Conservation (phyloP, 257 asterid species). For the Rehmannia glutinosa region DNA sequence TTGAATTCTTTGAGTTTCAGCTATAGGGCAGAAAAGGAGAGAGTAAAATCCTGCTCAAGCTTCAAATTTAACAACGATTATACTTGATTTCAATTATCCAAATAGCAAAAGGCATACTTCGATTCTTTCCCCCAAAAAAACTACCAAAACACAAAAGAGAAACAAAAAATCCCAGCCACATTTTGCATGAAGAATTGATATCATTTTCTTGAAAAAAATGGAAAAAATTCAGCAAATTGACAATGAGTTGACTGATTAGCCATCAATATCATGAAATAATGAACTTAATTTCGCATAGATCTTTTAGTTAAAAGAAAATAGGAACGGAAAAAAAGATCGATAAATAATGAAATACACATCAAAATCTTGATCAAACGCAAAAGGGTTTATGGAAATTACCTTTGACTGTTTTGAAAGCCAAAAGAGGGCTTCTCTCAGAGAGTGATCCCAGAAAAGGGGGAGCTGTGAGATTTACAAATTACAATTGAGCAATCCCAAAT, state of each 20-base stretch:
- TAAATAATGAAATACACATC: not conserved
- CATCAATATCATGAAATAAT: constrained; percentile 1
- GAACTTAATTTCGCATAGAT: not conserved
- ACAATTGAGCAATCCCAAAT: not conserved
- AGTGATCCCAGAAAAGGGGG: not conserved
- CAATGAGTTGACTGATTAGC: constrained; percentile 18
- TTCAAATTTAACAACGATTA: not conserved
- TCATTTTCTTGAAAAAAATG: not conserved
- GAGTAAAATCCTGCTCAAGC: not conserved
- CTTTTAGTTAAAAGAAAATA: not conserved
- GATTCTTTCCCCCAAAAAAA: not conserved
- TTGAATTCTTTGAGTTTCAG: not conserved
- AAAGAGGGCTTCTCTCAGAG: not conserved
- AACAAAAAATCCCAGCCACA: not conserved
- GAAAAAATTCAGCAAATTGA: not conserved
- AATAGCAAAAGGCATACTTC: not conserved
- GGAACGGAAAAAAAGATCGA: not conserved
- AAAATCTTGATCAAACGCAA: not conserved
- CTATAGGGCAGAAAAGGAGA: not conserved
- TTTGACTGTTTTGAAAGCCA: constrained; percentile 20
- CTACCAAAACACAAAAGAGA: not conserved
- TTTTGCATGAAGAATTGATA: not conserved
- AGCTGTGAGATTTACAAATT: not conserved
- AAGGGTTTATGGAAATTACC: constrained; percentile 8
- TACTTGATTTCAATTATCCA: not conserved